These are phyloP conservation scores for Polytrichum commune DNA, from an alignment of 225 moss, liverwort and hornwort species.

Conservation along the genomic window DNA sequence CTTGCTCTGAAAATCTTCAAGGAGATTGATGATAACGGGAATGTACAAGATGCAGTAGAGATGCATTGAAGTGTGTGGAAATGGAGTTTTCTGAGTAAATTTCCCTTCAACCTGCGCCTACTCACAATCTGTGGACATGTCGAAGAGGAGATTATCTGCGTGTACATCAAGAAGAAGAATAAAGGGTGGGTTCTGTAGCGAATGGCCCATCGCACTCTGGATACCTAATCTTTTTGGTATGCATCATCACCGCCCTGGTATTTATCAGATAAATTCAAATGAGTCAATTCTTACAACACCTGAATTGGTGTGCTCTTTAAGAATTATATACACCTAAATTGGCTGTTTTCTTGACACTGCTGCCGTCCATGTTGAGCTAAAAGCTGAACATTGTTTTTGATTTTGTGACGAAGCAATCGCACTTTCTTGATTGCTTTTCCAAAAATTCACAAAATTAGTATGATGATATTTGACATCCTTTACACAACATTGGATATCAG, in stretches of 20 bases:
- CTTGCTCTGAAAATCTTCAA: too few species aligned
- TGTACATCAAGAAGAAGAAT: background rate
- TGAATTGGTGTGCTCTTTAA: too few species aligned
- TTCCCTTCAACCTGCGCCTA: background rate
- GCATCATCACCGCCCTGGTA: background rate
- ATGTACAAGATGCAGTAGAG: too few species aligned
- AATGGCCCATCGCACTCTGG: conserved; percentile 12
- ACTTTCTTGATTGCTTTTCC: too few species aligned
- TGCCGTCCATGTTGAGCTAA: background rate
- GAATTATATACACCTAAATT: background rate
- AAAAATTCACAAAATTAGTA: background rate
- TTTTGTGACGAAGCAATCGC: background rate
- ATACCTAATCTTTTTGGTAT: conserved; percentile 10
- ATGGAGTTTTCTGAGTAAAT: too few species aligned
- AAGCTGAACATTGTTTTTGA: background rate
- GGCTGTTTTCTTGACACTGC: background rate
- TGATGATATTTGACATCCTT: background rate
- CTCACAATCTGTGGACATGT: background rate
- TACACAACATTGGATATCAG: conserved; percentile 12
- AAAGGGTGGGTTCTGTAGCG: conserved; percentile 2
- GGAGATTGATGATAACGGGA: too few species aligned
- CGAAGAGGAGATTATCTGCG: background rate
- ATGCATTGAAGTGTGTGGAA: too few species aligned
- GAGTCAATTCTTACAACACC: too few species aligned
- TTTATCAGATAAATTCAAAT: background rate